Base-by-base conservation (phyloP, 768 basidiomycete species). In the Pleurotus pulmonarius region DNA sequence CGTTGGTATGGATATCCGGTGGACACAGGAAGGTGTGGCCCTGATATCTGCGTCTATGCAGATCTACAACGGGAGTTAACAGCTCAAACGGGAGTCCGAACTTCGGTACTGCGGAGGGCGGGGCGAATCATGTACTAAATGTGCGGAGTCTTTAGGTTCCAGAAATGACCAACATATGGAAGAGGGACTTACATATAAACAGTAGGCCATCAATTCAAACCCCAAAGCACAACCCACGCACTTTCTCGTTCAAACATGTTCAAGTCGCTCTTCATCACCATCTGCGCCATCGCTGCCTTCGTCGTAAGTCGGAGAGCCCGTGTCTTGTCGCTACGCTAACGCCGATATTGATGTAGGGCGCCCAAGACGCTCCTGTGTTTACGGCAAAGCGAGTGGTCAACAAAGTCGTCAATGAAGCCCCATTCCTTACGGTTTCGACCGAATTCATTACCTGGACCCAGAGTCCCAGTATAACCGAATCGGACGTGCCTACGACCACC, bases 301-400 rank as follows among this genome's bases (percentile, higher is more conserved):
- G 46, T 24, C 18, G 46, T 47, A 24, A 25, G 46, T 25, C 16
- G 29, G 3, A 8, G 9, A 34, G 29, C 3, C 29, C 29, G 9
- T 34, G 29, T 8, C 9, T 34, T 8, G 29, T 11, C 13, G 13
- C 13, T 44, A 44, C 41, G 6, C 20, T 16, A 44, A 44, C 20
- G 24, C 29, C 9, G 9, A 34, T 34, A 34, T 34, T 34, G 7
- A 34, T 34, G 29, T 8, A 34, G 29, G 29, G n/a, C 5, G 41
- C n/a, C 2, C 51, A 53, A 41, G 24, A 53, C 20, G 41, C 41
- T 44, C 47, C 47, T 4, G 54, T 55, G 6, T 22, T 55, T 25
- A 55, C 54, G 24, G 54, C 54, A 7, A 22, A 25, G 24, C 22
- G 54, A 15, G n/a, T 55, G 26, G 22, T 45, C 43, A 41, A 55